phyloP scores from a whole-genome alignment of 768 basidiomycete genomes.

The Flagelloscypha sp. region DNA sequence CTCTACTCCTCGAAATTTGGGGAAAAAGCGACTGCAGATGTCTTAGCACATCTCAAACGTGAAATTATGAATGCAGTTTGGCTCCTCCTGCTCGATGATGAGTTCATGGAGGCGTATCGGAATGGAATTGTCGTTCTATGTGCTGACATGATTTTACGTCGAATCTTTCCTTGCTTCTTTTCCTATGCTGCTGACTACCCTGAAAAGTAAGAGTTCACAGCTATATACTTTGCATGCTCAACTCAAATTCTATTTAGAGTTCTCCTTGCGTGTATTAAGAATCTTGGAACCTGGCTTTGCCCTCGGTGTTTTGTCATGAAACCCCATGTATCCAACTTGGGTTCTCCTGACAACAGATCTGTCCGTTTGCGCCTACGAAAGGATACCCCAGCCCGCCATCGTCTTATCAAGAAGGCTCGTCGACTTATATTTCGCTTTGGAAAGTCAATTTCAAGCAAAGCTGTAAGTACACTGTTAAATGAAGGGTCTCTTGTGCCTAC shows the following conservation, averaged over 20 bases:
- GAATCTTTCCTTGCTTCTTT: constrained; percentile 24
- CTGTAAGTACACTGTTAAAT: constrained; percentile 16
- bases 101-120: constrained; percentile 24
- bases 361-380: constrained; percentile 2
- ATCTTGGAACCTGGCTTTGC: constrained; percentile 21
- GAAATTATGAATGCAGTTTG: constrained; percentile 25
- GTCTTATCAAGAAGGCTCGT: constrained; percentile 12
- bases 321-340: constrained; percentile 20
- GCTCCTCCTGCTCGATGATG: constrained; percentile 21
- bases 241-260: constrained; percentile 12
- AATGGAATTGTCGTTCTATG: constrained; percentile 25
- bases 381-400: constrained; percentile 8
- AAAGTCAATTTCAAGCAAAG: constrained; percentile 12
- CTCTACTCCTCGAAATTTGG: constrained; percentile 12
- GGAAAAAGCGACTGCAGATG: constrained; percentile 4
- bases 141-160: constrained; percentile 21
- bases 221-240: too few relatives aligned
- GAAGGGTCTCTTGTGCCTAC: constrained; percentile 21
- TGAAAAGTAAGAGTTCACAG: constrained; percentile 30
- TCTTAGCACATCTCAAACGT: constrained; percentile 22
- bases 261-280: constrained; percentile 17
- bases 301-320: constrained; percentile 26
- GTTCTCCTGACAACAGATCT: constrained; percentile 16
- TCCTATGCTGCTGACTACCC: constrained; percentile 33
- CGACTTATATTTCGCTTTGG: constrained; percentile 17